Base-by-base conservation (phyloP, 768 basidiomycete genomes). In the Mycena polygramma region DNA sequence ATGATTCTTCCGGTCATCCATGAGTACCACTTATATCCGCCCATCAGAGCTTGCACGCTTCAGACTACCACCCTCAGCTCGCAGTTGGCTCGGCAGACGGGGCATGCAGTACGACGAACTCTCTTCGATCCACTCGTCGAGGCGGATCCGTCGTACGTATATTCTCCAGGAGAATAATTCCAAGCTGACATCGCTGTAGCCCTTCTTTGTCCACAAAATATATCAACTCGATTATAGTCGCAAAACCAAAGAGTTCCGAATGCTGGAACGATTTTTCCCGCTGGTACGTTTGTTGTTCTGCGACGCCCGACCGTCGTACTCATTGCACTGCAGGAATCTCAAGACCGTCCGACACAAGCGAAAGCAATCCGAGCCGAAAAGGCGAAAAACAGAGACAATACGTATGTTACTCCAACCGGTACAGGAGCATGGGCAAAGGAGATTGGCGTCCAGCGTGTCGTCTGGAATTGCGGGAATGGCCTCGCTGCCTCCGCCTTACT, bases 141-240 rank as follows among this genome's bases (percentile, higher is more conserved):
- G 91, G 92, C 55, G 92, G 92, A 17, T 83, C 87, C 1, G 91
- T 94, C 53, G 93, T 94, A 77, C 68, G 92, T 83, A 41, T 51
- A 9, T 35, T 55, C 9, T 61, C 35, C 45, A 62, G 19, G 52
- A 51, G 14, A 7, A 41, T n/a, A 11, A 22, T 61, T 46, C 30
- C 15, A 36, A 9, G 9, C 66, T 73, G 41, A 51, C 24, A 63
- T 24, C 9, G 5, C 7, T 22, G n/a, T 63, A 94, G 92, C 92
- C 93, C 0, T 92, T 93, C 75, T 89, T 95, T 71, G 84, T 90
- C 19, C 91, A 94, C 78, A 91, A 89, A 78, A 85, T 97, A 20
- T 98, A 90, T 75, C 93, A 94, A 76, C 85, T 99, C 61, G 97
- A 99, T 79, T 95, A 94, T 75, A 95, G 90, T 74, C 90, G 92